Evolutionary conservation across 148 eudicot species (phyloP).

Genomic region (Rhododendron molle): DNA sequence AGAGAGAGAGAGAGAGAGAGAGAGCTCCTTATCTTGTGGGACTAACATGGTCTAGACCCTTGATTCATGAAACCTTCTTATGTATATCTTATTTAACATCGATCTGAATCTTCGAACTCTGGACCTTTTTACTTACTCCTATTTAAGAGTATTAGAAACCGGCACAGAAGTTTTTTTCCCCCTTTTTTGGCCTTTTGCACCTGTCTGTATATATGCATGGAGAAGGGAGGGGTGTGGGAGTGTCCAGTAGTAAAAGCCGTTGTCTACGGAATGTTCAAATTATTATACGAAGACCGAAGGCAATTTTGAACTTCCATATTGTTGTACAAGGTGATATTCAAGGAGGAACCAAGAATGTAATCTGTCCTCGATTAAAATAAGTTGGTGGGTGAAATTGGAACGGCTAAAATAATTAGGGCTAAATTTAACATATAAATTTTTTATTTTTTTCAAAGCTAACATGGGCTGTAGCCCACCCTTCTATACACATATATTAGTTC

Average conservation of each 20-base stretch:
- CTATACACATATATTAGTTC: no score
- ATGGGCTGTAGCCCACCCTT: no score
- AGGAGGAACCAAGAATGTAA: no score
- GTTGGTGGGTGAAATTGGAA: no score
- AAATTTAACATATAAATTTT: no score
- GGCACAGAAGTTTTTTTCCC: neutral
- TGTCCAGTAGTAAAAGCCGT: slow-evolving; percentile 35
- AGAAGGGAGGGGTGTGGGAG: slow-evolving; percentile 17
- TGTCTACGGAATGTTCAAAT: slow-evolving; percentile 27
- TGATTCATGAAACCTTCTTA: slow-evolving; percentile 60
- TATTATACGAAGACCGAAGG: neutral
- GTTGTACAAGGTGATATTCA: no score
- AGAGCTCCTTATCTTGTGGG: slow-evolving; percentile 36
- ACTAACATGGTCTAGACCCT: slow-evolving; percentile 54
- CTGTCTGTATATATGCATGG: neutral
- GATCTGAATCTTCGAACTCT: slow-evolving; percentile 27
- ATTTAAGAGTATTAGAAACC: neutral
- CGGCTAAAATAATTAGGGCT: no score
- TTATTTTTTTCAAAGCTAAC: no score
- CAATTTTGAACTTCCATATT: neutral
- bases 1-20: slow-evolving; percentile 13
- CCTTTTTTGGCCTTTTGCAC: neutral
- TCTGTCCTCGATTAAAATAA: no score
- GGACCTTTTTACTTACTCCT: slow-evolving; percentile 11
- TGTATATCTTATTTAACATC: slow-evolving; percentile 24